Evolutionary conservation across 1,284 basidiomycete genomes (phyloP).

Genomic region (Heterobasidion occidentale): DNA sequence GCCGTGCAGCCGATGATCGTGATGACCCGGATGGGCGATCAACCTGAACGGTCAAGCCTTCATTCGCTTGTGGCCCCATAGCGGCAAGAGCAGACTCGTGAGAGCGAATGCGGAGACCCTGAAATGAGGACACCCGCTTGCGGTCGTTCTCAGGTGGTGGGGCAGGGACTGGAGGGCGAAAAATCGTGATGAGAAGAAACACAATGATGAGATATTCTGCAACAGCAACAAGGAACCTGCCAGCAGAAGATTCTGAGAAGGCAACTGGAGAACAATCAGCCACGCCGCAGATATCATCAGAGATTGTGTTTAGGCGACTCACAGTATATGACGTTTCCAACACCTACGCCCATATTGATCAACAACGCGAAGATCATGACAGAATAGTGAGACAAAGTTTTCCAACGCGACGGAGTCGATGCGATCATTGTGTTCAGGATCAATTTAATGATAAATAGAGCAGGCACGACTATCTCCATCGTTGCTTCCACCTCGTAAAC

Average conservation of each 20-base stretch:
- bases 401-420: slow-evolving; percentile 29
- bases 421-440: slow-evolving; percentile 47
- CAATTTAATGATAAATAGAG: slow-evolving; percentile 56
- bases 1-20: slow-evolving; percentile 3
- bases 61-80: neutral
- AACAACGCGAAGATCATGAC: slow-evolving; percentile 44
- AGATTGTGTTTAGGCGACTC: slow-evolving; percentile 6
- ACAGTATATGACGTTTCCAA: slow-evolving; percentile 56
- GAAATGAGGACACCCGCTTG: slow-evolving; percentile 19
- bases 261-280: slow-evolving; percentile 33
- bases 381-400: slow-evolving; percentile 40
- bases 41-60: neutral
- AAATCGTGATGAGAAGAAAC: slow-evolving; percentile 43
- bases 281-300: slow-evolving; percentile 4
- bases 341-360: slow-evolving; percentile 43
- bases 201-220: slow-evolving; percentile 60
- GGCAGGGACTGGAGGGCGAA: slow-evolving; percentile 22
- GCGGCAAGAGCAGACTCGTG: slow-evolving; percentile 1
- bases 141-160: slow-evolving; percentile 3
- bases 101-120: slow-evolving; percentile 17
- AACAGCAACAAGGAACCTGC: slow-evolving; percentile 62
- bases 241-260: slow-evolving; percentile 62
- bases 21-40: neutral
- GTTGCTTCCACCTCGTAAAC: slow-evolving; percentile 52
- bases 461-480: slow-evolving; percentile 49